Evolutionary conservation across 2,329 filamentous ascomycete genomes (phyloP), one percentile per base, ranked within the genome.

Genomic region (Pseudocercospora pini-densiflorae): DNA sequence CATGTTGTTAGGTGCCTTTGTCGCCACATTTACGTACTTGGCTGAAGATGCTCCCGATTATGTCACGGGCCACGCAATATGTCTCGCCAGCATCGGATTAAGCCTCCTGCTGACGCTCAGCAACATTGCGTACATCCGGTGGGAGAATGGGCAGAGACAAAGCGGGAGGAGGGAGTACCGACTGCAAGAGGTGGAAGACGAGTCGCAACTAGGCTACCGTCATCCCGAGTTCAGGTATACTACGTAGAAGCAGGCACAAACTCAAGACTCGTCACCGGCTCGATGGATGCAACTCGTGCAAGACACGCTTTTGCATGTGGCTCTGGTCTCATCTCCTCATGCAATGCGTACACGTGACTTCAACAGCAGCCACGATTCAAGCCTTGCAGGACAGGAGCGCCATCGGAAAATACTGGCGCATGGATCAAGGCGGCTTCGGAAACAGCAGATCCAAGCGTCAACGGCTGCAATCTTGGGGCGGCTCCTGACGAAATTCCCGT

Each of bases 11-110:
- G 66, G 79, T 8, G 81, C 81, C 8, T 83, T 84, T 61, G 76
- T 82, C 8, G 81, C 79, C 1, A 80, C 82, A 0, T 83, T 82
- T 62, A 80, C 80, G 21, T 83, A 82, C 67, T 74, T 84, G 3
- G 70, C 74, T n/a, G 70, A 76, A 63, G 81, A 83, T 71, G 79
- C 77, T 72, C 79, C 80, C 1, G 67, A 77, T 14, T 82, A 81
- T 62, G 73, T 69, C 5, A 76, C 78, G 0, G 81, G 80, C 2
- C 80, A 83, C 70, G 76, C 79, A 5, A 80, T 82, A 64, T 81
- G 79, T 49, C 70, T 82, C 6, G 81, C 77, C 0, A 75, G 78
- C 1, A 77, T 82, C 3, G 76, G 77, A 5, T 63, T 83, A 14
- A 77, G 73, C 33, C 63, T 79, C 5, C 71, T 78, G 9, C 65